These are phyloP conservation scores for Theobroma grandiflorum DNA, from an alignment of 441 rosid species.

Conservation along the genomic window DNA sequence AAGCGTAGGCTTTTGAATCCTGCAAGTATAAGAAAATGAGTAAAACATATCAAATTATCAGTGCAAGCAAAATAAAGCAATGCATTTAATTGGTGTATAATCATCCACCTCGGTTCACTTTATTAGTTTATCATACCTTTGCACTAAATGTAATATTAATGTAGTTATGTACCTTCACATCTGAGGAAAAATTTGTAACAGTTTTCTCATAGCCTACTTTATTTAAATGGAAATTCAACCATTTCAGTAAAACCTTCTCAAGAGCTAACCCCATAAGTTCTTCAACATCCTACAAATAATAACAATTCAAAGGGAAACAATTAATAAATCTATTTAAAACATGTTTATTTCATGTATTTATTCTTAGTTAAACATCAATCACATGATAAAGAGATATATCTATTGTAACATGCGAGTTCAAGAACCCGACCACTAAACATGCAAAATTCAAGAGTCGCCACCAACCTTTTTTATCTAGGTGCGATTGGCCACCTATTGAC, in stretches of 20 bases:
- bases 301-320: background rate
- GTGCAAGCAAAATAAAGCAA: background rate
- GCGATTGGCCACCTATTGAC: no score
- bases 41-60: slow-evolving; percentile 23
- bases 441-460: no score
- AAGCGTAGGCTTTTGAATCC: slow-evolving; percentile 77
- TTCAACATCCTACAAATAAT: slow-evolving; percentile 61
- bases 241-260: slow-evolving; percentile 70
- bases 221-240: slow-evolving; percentile 82
- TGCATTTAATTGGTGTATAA: background rate
- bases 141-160: slow-evolving; percentile 10
- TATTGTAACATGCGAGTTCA: no score
- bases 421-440: no score
- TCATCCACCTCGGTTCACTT: background rate
- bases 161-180: slow-evolving; percentile 57
- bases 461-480: no score
- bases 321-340: background rate
- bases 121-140: background rate
- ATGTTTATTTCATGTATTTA: background rate
- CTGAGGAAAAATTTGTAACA: slow-evolving; percentile 70
- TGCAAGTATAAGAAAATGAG: slow-evolving; percentile 36
- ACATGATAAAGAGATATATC: background rate
- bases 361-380: background rate
- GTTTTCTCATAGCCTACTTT: slow-evolving; percentile 75
- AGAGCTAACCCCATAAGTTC: slow-evolving; percentile 73